These are phyloP conservation scores for Aristolochia fimbriata DNA, from an alignment of 164 flowering plant genomes.

Conservation along the genomic window DNA sequence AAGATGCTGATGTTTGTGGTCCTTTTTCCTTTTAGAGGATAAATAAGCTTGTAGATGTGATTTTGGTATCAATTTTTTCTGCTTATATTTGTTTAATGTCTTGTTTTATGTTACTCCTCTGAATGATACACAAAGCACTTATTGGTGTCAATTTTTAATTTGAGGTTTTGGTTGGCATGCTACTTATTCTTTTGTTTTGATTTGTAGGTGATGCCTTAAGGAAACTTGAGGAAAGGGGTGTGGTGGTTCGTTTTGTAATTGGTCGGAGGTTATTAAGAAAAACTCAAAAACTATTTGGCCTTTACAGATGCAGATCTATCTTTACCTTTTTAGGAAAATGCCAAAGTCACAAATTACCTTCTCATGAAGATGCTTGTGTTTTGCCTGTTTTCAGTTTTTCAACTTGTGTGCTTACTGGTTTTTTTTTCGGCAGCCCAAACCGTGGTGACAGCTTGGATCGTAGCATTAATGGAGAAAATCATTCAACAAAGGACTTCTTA, in stretches of 20 bases:
- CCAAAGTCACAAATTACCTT: too few relatives aligned
- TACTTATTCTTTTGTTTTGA: not conserved
- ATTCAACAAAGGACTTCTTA: constrained; percentile 60
- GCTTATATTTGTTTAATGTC: too few relatives aligned
- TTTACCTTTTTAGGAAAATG: not conserved
- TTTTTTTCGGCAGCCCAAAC: constrained; percentile 61
- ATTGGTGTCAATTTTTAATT: not conserved
- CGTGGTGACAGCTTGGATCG: constrained; percentile 99
- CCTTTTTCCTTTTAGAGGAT: too few relatives aligned
- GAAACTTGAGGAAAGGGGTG: constrained; percentile 88
- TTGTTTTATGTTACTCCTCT: too few relatives aligned
- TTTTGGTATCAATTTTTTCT: too few relatives aligned
- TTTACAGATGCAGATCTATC: not conserved
- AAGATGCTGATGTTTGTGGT: too few relatives aligned
- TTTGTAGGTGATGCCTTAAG: constrained; percentile 65
- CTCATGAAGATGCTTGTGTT: too few relatives aligned
- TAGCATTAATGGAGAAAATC: constrained; percentile 74
- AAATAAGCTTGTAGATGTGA: too few relatives aligned
- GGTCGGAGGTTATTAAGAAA: constrained; percentile 76
- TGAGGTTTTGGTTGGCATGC: not conserved
- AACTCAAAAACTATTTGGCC: constrained; percentile 10
- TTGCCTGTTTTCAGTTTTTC: too few relatives aligned
- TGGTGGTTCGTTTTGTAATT: constrained; percentile 88
- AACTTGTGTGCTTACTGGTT: too few relatives aligned
- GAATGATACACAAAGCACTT: too few relatives aligned